A percentile compares a stretch with the other conserved stretches of the same genome.
These are phyloP conservation scores for Sporothrix brunneoviolacea DNA, from an alignment of 2,329 filamentous ascomycete species.

Conservation along the genomic window DNA sequence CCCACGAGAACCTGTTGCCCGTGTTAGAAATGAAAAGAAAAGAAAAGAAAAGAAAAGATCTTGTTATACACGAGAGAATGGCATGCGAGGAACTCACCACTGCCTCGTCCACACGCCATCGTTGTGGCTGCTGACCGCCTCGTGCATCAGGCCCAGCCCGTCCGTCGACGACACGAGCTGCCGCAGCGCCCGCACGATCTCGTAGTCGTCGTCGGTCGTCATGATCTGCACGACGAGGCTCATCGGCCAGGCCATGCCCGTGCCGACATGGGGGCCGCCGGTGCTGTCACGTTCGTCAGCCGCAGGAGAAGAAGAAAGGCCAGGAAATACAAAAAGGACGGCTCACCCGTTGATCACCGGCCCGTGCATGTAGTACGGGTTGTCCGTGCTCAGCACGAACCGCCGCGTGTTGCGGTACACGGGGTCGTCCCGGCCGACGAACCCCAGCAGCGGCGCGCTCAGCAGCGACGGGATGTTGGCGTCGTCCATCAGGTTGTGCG, in stretches of 20 bases:
- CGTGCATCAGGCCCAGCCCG: constrained; percentile 59
- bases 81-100: constrained; percentile 18
- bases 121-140: constrained; percentile 58
- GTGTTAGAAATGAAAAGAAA: not conserved
- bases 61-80: not conserved
- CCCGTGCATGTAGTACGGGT: constrained; percentile 60
- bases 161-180: constrained; percentile 53
- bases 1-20: constrained; percentile 76
- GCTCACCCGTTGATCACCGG: constrained; percentile 43
- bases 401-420: constrained; percentile 54
- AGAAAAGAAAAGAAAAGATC: not conserved
- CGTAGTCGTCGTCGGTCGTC: constrained; percentile 54
- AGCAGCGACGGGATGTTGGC: constrained; percentile 59
- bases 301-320: no score
- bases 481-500: constrained; percentile 55
- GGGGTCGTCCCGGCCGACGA: constrained; percentile 44
- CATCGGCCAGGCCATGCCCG: constrained; percentile 68
- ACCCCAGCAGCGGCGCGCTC: constrained; percentile 53
- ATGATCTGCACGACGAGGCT: constrained; percentile 60
- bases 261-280: constrained; percentile 25
- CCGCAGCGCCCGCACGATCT: constrained; percentile 49
- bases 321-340: no score
- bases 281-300: no score
- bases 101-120: constrained; percentile 52
- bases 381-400: constrained; percentile 42